Conservation (phyloP, 805 yeast species). For the Candida chauliodis region DNA sequence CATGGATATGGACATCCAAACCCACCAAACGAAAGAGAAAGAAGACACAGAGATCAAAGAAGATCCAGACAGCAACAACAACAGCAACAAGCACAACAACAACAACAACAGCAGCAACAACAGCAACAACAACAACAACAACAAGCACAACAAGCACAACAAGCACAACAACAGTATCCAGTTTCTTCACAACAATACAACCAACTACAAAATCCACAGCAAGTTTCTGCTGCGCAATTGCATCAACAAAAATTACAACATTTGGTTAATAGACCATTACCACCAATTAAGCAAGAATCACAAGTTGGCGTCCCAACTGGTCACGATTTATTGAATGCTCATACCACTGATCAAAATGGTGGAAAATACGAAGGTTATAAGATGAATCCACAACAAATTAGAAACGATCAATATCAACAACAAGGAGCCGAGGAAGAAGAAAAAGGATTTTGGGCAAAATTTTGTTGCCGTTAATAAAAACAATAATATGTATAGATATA, state of each 20-base stretch:
- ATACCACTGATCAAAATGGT: conserved; percentile 19
- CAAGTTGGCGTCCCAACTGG: conserved; percentile 14
- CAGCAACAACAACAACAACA: conserved; percentile 9
- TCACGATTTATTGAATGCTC: conserved; percentile 9
- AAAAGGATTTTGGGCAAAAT: conserved; percentile 40
- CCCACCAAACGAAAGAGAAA: conserved; percentile 53
- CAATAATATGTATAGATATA: background rate
- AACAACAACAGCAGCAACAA: conserved; percentile 2
- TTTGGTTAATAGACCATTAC: conserved; percentile 46
- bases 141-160: conserved; percentile 11
- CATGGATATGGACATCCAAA: conserved; percentile 97
- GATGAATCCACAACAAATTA: conserved; percentile 8
- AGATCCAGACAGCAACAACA: conserved; percentile 27
- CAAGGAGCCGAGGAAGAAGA: conserved; percentile 33
- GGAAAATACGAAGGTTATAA: conserved; percentile 15
- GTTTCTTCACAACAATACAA: conserved; percentile 8
- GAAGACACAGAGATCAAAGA: conserved; percentile 46
- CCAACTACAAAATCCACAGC: conserved; percentile 25
- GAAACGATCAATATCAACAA: conserved; percentile 34
- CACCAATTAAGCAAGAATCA: conserved; percentile 44
- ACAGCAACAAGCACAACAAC: conserved; percentile 8
- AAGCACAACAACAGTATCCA: too few relatives aligned
- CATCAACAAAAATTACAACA: conserved; percentile 48
- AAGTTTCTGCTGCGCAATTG: conserved; percentile 43
- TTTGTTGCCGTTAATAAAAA: conserved; percentile 35